Evolutionary conservation across 352 stramenopile species (phyloP), one percentile per base, ranked within the genome.

Genomic region (Elongisporangium prolatum): DNA sequence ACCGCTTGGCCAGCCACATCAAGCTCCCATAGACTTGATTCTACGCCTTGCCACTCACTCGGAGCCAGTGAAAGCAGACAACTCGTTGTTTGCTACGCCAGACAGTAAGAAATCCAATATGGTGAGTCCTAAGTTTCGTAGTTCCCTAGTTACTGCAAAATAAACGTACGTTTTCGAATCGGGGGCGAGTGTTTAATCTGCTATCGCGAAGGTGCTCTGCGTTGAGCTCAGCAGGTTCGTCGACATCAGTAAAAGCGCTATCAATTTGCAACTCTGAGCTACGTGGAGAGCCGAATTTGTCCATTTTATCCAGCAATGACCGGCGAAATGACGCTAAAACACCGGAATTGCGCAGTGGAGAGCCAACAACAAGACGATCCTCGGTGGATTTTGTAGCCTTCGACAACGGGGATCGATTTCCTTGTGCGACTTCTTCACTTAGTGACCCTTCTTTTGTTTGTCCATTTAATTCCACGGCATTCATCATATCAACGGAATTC

Each of bases 21-120:
- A 52, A 91, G 68, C 28, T 84, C 67, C 80, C 80, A 89, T 34
- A 91, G 59, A 38, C 67, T 76, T 2, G 71, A 60, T 59, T 91
- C 78, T 24, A 91, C 77, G 2, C 61, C 62, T n/a, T 64, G 24
- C 80, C 80, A 89, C 56, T 88, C 74, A 20, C 21, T 54, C 11
- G 53, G n/a, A 17, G 67, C 65, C 49, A 72, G 61, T 1, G 67
- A 44, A 17, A 44, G 34, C 34, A 44, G 17, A 17, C 34, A 44
- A 17, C 34, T 44, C 34, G 34, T 17, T 44, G 34, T 44, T 44
- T 44, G 34, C 34, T 44, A 44, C 11, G 2, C 34, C 34, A 44
- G 34, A 16, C 34, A 38, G 9, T 5, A 11, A 38, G n/a, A n/a
- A 38, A 38, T 38, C 2, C 28, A 3, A 3, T 38, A 14, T 5